phyloP scores from a whole-genome alignment of 1,139 yeast genomes.

The Oligophagozyma castellii region DNA sequence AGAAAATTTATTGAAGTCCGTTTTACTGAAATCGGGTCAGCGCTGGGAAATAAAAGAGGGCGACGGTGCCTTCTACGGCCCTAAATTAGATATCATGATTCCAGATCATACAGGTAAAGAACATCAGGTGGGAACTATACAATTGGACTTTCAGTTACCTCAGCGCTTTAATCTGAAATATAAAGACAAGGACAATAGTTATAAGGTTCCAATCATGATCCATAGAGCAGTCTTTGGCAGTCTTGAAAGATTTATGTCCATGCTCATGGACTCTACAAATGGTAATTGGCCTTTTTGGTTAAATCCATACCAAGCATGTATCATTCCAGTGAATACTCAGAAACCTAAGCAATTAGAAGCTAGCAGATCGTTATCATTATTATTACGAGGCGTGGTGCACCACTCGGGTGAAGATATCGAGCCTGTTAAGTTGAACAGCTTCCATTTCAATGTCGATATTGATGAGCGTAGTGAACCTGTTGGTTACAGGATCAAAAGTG shows the following conservation, averaged over 20 bases:
- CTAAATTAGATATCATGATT: conserved; percentile 78
- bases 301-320: conserved; percentile 83
- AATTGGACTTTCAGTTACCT: conserved; percentile 90
- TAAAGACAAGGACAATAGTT: conserved; percentile 36
- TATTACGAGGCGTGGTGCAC: conserved; percentile 15
- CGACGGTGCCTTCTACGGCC: conserved; percentile 98
- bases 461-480: conserved; percentile 67
- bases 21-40: conserved; percentile 47
- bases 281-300: conserved; percentile 99
- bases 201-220: conserved; percentile 69
- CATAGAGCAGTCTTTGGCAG: conserved; percentile 96
- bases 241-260: conserved; percentile 81
- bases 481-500: conserved; percentile 68
- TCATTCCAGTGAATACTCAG: conserved; percentile 69
- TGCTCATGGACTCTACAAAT: conserved; percentile 75
- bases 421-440: conserved; percentile 42
- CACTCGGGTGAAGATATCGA: conserved; percentile 5
- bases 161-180: conserved; percentile 66
- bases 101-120: conserved; percentile 72
- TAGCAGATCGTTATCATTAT: conserved; percentile 10
- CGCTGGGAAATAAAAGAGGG: conserved; percentile 71
- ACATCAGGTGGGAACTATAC: conserved; percentile 94
- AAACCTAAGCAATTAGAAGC: conserved; percentile 37
- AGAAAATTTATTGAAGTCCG: conserved; percentile 53
- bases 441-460: conserved; percentile 60